Evolutionary conservation across 2,329 filamentous ascomycete species (phyloP).

Genomic region (Ceratocystis cubensis): DNA sequence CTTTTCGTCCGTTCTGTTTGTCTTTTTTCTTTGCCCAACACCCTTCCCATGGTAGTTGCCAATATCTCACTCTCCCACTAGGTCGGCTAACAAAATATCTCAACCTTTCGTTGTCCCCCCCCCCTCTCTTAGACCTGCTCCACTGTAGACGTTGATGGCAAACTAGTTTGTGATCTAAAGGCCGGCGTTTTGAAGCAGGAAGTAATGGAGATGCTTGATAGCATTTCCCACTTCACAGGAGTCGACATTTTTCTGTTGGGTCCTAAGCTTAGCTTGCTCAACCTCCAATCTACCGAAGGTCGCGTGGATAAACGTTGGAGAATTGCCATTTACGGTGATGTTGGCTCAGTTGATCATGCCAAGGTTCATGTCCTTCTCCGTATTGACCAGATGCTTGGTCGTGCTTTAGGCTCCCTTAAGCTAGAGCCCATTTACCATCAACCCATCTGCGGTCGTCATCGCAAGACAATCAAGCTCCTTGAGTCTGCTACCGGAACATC

Average conservation of each 20-base stretch:
- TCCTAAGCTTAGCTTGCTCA: slow-evolving; percentile 71
- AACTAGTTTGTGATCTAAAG: slow-evolving; percentile 65
- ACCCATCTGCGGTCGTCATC: slow-evolving; percentile 79
- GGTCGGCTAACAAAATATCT: not conserved
- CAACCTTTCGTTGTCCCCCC: not conserved
- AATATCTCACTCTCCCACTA: not conserved
- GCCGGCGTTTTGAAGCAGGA: slow-evolving; percentile 57
- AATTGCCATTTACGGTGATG: slow-evolving; percentile 87
- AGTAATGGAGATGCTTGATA: slow-evolving; percentile 75
- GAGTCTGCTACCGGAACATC: slow-evolving; percentile 91
- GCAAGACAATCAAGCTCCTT: slow-evolving; percentile 96
- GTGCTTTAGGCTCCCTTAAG: slow-evolving; percentile 64
- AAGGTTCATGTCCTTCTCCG: slow-evolving; percentile 94
- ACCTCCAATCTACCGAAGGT: slow-evolving; percentile 62
- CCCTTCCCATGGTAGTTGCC: not conserved
- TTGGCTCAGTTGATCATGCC: slow-evolving; percentile 89
- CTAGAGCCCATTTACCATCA: slow-evolving; percentile 82
- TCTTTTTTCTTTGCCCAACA: not conserved
- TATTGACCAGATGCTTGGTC: slow-evolving; percentile 79
- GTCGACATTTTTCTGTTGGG: slow-evolving; percentile 94
- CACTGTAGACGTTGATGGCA: slow-evolving; percentile 83
- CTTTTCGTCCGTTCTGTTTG: not conserved
- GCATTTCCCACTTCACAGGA: slow-evolving; percentile 75
- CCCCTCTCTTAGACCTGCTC: slow-evolving; percentile 59
- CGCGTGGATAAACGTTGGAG: slow-evolving; percentile 83